Evolutionary conservation across 2,329 filamentous ascomycete species (phyloP).

Genomic region (Aspergillus sp.): DNA sequence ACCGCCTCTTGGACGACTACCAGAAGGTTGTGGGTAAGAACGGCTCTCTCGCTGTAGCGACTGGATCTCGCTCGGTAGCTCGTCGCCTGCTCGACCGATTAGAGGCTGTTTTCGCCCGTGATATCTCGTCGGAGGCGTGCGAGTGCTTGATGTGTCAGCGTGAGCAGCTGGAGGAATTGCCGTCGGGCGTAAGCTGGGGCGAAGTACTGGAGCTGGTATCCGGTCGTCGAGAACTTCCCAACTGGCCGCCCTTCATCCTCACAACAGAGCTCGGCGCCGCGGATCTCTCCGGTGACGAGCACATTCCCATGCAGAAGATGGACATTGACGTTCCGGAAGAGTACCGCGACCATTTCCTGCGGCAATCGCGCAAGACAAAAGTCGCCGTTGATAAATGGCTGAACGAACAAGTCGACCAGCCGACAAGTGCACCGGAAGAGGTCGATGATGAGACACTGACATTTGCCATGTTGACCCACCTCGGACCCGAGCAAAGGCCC

Average conservation of each 20-base stretch:
- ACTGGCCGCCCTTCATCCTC: slow-evolving; percentile 87
- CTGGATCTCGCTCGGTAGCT: slow-evolving; percentile 93
- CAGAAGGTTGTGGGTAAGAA: slow-evolving; percentile 77
- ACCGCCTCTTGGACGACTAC: slow-evolving; percentile 84
- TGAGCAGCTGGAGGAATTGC: slow-evolving; percentile 61
- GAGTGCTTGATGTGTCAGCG: slow-evolving; percentile 80
- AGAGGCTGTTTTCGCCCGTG: slow-evolving; percentile 91
- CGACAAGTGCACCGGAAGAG: slow-evolving; percentile 78
- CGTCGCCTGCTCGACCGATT: slow-evolving; percentile 85
- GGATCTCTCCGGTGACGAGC: slow-evolving; percentile 58
- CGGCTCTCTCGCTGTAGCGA: slow-evolving; percentile 91
- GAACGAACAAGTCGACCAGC: slow-evolving; percentile 73
- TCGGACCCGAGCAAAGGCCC: slow-evolving; percentile 74
- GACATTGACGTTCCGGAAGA: slow-evolving; percentile 95
- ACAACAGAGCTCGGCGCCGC: slow-evolving; percentile 60
- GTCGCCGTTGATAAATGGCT: slow-evolving; percentile 92
- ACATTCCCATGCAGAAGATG: slow-evolving; percentile 73
- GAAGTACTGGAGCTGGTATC: slow-evolving; percentile 93
- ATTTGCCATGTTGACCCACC: slow-evolving; percentile 89
- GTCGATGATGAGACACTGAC: slow-evolving; percentile 92
- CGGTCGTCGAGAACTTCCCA: slow-evolving; percentile 80
- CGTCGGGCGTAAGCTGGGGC: slow-evolving; percentile 81
- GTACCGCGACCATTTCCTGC: slow-evolving; percentile 88
- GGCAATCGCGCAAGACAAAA: slow-evolving; percentile 90
- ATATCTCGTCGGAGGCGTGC: slow-evolving; percentile 86